phyloP scores from a whole-genome alignment of 176 grass and related monocot species.

The Phragmites australis region DNA sequence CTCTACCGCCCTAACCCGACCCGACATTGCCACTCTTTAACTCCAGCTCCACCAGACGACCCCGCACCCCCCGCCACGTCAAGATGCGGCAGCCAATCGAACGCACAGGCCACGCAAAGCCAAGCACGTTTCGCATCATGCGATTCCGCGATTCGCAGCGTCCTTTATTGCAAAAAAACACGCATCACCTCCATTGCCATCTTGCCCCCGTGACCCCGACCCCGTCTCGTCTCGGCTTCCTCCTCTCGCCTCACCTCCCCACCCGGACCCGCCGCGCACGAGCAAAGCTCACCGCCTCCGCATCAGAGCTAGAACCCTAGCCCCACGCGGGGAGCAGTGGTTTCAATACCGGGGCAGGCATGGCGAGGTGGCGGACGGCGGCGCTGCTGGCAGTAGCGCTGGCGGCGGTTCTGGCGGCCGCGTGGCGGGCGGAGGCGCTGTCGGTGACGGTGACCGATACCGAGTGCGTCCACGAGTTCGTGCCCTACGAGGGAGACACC shows the following conservation, averaged over 20 bases:
- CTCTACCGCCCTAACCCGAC: too few relatives aligned
- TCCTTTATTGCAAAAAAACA: conserved; percentile 54
- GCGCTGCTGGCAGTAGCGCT: conserved; percentile 37
- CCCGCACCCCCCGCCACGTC: conserved; percentile 11
- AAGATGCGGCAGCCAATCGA: conserved; percentile 6
- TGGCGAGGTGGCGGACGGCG: conserved; percentile 42
- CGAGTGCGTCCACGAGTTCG: conserved; percentile 98
- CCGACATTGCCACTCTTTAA: too few relatives aligned
- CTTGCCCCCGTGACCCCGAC: conserved; percentile 27
- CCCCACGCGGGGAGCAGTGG: neutral
- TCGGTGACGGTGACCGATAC: conserved; percentile 87
- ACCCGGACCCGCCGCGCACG: neutral
- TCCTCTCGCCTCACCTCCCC: neutral
- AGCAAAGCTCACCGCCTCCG: neutral
- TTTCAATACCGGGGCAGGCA: neutral
- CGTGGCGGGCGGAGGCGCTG: conserved; percentile 46
- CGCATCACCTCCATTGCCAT: conserved; percentile 22
- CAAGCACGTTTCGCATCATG: neutral
- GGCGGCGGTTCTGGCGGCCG: conserved; percentile 33
- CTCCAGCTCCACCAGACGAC: neutral
- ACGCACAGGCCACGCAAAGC: conserved; percentile 22
- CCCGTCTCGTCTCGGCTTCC: neutral
- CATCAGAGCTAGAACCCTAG: neutral
- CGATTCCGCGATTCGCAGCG: conserved; percentile 14
- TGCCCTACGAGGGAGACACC: conserved; percentile 89